Conservation (phyloP, 2,329 filamentous ascomycete species). For the Penicillium sclerotiorum region DNA sequence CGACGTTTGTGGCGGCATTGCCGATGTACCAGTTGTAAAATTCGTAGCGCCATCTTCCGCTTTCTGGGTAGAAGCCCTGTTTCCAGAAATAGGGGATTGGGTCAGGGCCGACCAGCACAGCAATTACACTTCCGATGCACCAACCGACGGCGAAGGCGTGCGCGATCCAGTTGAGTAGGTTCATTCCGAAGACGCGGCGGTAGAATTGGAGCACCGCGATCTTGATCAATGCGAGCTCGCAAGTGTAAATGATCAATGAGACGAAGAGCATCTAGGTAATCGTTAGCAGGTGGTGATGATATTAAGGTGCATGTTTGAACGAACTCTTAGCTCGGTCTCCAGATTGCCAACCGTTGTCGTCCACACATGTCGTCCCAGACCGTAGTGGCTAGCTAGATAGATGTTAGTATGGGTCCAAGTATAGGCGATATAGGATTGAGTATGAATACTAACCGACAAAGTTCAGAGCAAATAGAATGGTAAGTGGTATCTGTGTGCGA, state of each 20-base stretch:
- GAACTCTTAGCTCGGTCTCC: slow-evolving; percentile 4
- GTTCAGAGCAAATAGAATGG: not conserved
- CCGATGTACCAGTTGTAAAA: slow-evolving; percentile 15
- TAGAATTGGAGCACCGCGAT: slow-evolving; percentile 9
- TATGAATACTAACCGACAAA: slow-evolving; percentile 2
- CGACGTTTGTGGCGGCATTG: slow-evolving; percentile 13
- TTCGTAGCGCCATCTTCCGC: slow-evolving; percentile 7
- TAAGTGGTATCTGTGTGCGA: not conserved
- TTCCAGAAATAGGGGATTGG: slow-evolving; percentile 17
- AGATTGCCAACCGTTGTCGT: not conserved
- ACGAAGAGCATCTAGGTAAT: slow-evolving; percentile 6
- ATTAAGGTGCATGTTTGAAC: not conserved
- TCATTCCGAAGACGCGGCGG: slow-evolving; percentile 15
- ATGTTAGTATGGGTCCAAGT: not conserved
- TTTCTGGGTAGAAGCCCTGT: not conserved
- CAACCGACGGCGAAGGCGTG: not conserved
- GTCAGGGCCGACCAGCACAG: not conserved
- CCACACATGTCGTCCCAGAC: slow-evolving; percentile 13
- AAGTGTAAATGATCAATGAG: slow-evolving; percentile 12
- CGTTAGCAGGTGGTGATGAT: not conserved
- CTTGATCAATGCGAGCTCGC: slow-evolving; percentile 11
- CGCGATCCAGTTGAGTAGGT: slow-evolving; percentile 7
- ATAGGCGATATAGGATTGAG: not conserved
- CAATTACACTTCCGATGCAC: slow-evolving; percentile 10
- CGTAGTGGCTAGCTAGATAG: slow-evolving; percentile 1